Base-by-base conservation (phyloP, 163 green algal genomes). In the Chlorella variabilis region DNA sequence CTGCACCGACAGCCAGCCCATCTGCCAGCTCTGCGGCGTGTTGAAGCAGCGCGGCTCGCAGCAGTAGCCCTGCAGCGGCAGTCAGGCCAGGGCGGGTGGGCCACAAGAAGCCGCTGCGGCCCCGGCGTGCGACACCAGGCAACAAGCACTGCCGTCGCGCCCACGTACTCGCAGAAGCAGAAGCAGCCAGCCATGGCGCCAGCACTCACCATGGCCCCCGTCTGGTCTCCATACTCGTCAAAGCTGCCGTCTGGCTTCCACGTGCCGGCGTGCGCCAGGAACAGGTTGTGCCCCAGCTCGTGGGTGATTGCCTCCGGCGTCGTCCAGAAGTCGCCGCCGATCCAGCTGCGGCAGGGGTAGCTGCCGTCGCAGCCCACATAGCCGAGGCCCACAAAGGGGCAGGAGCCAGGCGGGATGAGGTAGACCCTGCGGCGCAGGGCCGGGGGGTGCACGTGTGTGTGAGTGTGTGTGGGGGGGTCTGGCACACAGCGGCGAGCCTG, bases 31-130 rank as follows among this genome's bases (percentile, higher is more conserved):
- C n/a, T 80, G 74, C 1, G 74, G 54, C 0, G 58, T 71, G 74
- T 80, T 80, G 36, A 39, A 58, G 58, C 74, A 71, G 58, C 74
- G 74, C 9, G 45, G 6, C 27, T n/a, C 20, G 74, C 74, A 80
- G 58, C 74, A 80, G 58, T 71, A 71, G 38, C 74, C 74, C 74
- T n/a, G n/a, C n/a, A n/a, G n/a, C n/a, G n/a, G n/a, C n/a, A n/a
- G n/a, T n/a, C n/a, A n/a, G n/a, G n/a, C n/a, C n/a, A n/a, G n/a
- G n/a, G n/a, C n/a, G n/a, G n/a, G n/a, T n/a, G n/a, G n/a, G n/a
- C n/a, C n/a, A n/a, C n/a, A n/a, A n/a, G n/a, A n/a, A n/a, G n/a
- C n/a, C n/a, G n/a, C n/a, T n/a, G n/a, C n/a, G n/a, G n/a, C n/a
- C n/a, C n/a, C n/a, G n/a, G n/a, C n/a, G n/a, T n/a, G n/a, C n/a